phyloP scores from a whole-genome alignment of 23 red algal genomes.

The Agarophyton chilense region DNA sequence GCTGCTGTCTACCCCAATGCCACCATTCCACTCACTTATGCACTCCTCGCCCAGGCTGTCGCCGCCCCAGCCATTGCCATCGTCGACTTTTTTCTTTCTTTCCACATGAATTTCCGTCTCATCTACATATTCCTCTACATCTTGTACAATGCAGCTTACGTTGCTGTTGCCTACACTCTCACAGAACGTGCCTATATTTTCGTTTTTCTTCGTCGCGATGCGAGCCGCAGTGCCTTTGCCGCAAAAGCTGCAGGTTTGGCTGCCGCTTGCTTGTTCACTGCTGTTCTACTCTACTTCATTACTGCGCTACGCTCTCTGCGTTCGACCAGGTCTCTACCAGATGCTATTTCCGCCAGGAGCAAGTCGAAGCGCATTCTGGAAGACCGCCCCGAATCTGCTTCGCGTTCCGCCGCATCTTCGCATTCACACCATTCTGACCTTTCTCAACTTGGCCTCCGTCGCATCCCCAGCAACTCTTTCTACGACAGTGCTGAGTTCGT shows the following conservation, averaged over 20 bases:
- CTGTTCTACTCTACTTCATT: conserved; percentile 7
- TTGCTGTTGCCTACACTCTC: conserved; percentile 4
- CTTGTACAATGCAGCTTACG: conserved; percentile 41
- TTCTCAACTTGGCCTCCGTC: conserved; percentile 20
- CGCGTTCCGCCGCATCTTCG: neutral
- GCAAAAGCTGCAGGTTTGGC: conserved; percentile 25
- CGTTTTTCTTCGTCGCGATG: conserved; percentile 29
- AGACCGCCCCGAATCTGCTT: conserved; percentile 12
- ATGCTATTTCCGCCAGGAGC: conserved; percentile 17
- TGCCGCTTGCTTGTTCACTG: neutral
- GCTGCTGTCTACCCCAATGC: conserved; percentile 18
- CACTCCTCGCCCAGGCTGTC: conserved; percentile 26
- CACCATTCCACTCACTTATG: neutral
- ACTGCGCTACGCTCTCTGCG: conserved; percentile 1
- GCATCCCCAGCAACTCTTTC: conserved; percentile 24
- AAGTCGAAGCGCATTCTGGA: neutral
- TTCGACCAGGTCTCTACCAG: conserved; percentile 1
- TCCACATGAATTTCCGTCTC: conserved; percentile 43
- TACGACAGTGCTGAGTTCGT: neutral
- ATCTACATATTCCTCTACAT: conserved; percentile 24
- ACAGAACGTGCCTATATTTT: conserved; percentile 27
- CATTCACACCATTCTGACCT: conserved; percentile 5
- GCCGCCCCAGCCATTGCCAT: conserved; percentile 29
- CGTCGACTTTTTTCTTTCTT: conserved; percentile 31
- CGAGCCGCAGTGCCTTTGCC: neutral